Evolutionary conservation across 2,329 filamentous ascomycete species (phyloP), one percentile per base, ranked within the genome.

Genomic region (Fusarium sp.): DNA sequence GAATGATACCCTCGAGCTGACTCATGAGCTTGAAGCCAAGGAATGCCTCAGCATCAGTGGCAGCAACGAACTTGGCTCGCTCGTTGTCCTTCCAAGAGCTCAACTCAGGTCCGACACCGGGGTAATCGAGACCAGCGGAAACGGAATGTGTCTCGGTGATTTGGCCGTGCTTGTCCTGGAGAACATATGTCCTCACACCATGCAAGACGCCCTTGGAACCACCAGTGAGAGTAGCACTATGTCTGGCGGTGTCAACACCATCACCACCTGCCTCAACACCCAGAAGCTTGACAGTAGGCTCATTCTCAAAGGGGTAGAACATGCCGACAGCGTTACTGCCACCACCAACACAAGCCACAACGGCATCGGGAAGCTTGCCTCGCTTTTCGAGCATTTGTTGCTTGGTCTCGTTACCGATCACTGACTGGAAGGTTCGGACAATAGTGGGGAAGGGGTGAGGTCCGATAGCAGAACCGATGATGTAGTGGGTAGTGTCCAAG

Each of bases 381-480:
- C 92, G 91, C 82, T 94, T 91, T 81, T 92, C 91, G 71, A 90
- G 86, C 92, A 99, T 95, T 85, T 98, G 96, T 77, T 92, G 85
- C 87, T 96, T 98, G 50, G 96, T 98, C 87, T 99, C 96, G 77
- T 93, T 90, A 63, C 96, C 96, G 76, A 99, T 99, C 72, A 99
- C 93, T 10, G 93, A 96, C 85, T 98, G 96, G 91, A 99, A 98
- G 0, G 96, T 98, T 69, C 96, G 92, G 59, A 98, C 96, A 72
- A 98, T 98, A 58, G 94, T 97, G 3, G 96, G 96, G 91, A 98
- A 98, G 17, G 96, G 96, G 82, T 99, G 96, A 54, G 96, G 96
- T 1, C 96, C 96, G 78, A 99, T 99, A 50, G 96, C 96, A 22
- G 95, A 98, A 64, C 96, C 96, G 78, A 99, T 97, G 79, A 98